A percentile compares a stretch with the other conserved stretches of the same genome.
phyloP scores from a whole-genome alignment of 805 yeast species.

The Ogataea glucozyma region DNA sequence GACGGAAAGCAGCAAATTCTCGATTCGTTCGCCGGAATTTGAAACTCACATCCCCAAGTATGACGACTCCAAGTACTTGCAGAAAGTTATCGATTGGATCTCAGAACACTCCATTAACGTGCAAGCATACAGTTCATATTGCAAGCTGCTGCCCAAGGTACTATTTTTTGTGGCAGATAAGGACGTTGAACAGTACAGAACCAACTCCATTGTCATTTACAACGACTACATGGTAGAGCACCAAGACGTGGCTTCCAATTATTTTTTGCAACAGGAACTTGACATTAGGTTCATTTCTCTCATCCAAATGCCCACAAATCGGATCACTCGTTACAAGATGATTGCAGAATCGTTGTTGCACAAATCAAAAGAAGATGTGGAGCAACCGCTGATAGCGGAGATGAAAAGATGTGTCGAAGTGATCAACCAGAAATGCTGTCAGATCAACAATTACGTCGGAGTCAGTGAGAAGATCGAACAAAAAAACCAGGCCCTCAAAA shows the following conservation, averaged over 20 bases:
- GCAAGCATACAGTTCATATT: constrained; percentile 28
- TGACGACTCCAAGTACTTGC: constrained; percentile 25
- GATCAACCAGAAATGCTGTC: constrained; percentile 23
- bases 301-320: constrained; percentile 52
- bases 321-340: constrained; percentile 52
- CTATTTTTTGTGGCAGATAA: constrained; percentile 23
- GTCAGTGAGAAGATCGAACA: constrained; percentile 22
- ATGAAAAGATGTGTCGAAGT: constrained; percentile 30
- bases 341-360: constrained; percentile 46
- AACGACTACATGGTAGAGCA: constrained; percentile 33
- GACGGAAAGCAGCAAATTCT: constrained; percentile 17
- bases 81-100: constrained; percentile 22
- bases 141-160: constrained; percentile 28
- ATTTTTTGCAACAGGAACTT: constrained; percentile 41
- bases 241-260: constrained; percentile 20
- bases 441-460: constrained; percentile 27
- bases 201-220: constrained; percentile 22
- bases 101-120: constrained; percentile 25
- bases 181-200: constrained; percentile 28
- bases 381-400: constrained; percentile 25
- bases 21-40: constrained; percentile 28
- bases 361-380: constrained; percentile 28
- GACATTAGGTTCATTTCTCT: constrained; percentile 58
- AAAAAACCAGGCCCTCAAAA: constrained; percentile 17
- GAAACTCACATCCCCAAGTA: constrained; percentile 23